These are phyloP conservation scores for Phaeoacremonium minimum DNA, from an alignment of 2,329 filamentous ascomycete species.

Conservation along the genomic window DNA sequence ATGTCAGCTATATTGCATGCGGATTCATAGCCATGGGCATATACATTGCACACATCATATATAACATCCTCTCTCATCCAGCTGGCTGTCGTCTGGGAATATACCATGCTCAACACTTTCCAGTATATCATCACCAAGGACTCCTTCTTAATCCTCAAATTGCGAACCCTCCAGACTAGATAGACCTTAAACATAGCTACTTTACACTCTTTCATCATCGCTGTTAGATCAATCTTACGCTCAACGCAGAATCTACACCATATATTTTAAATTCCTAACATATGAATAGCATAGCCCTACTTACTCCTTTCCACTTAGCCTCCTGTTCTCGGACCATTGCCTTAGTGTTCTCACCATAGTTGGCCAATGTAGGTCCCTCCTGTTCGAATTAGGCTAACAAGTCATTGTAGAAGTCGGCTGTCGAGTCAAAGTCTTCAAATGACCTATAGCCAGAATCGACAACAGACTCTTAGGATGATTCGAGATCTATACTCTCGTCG, in stretches of 20 bases:
- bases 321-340: neutral
- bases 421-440: neutral
- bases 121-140: slow-evolving; percentile 9
- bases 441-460: neutral
- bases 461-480: too few species aligned
- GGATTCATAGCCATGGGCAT: too few species aligned
- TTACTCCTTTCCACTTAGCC: neutral
- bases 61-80: neutral
- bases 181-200: neutral
- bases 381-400: neutral
- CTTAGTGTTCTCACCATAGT: neutral
- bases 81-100: slow-evolving; percentile 11
- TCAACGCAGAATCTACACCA: neutral
- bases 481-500: too few species aligned
- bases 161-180: neutral
- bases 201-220: neutral
- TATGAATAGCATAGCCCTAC: neutral
- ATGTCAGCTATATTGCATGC: too few species aligned
- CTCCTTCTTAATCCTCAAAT: slow-evolving; percentile 1
- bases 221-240: neutral
- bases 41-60: neutral
- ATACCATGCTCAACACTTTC: slow-evolving; percentile 15
- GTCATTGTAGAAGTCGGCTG: neutral
- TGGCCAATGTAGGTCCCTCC: neutral
- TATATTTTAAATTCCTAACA: neutral